Percentiles rank a stretch among this genome's conserved stretches.
Conservation (phyloP, 768 basidiomycete genomes). For the Nidularia pulvinata region DNA sequence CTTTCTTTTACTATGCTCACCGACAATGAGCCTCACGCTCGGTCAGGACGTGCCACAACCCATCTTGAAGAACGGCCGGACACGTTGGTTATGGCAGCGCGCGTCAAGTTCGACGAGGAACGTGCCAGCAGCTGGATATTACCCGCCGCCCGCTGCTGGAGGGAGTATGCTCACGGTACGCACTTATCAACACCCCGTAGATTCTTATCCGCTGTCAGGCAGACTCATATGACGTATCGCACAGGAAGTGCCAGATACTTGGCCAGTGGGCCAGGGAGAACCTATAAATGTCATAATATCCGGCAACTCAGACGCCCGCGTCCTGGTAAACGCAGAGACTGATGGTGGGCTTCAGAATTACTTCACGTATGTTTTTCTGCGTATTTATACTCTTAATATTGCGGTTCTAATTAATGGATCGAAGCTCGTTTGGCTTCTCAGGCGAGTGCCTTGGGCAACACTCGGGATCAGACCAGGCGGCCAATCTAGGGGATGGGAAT, state of each 20-base stretch:
- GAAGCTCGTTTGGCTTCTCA: constrained; percentile 70
- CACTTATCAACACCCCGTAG: constrained; percentile 5
- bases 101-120: constrained; percentile 16
- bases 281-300: constrained; percentile 85
- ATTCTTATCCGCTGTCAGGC: neutral
- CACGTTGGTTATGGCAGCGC: constrained; percentile 2
- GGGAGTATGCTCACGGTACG: constrained; percentile 77
- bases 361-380: constrained; percentile 56
- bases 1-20: constrained; percentile 26
- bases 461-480: constrained; percentile 63
- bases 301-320: constrained; percentile 67
- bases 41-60: constrained; percentile 1
- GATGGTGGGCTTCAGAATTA: constrained; percentile 84
- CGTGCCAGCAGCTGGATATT: constrained; percentile 58
- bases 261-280: constrained; percentile 77
- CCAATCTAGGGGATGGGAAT: constrained; percentile 83
- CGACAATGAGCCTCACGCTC: constrained; percentile 12
- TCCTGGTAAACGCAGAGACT: constrained; percentile 56
- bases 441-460: constrained; percentile 87
- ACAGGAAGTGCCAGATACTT: constrained; percentile 56
- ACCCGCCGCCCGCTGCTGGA: constrained; percentile 50
- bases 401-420: neutral
- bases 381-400: neutral
- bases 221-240: neutral
- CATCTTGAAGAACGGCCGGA: neutral